phyloP scores from a whole-genome alignment of 139 green algal species.

The Gonium pectorale region DNA sequence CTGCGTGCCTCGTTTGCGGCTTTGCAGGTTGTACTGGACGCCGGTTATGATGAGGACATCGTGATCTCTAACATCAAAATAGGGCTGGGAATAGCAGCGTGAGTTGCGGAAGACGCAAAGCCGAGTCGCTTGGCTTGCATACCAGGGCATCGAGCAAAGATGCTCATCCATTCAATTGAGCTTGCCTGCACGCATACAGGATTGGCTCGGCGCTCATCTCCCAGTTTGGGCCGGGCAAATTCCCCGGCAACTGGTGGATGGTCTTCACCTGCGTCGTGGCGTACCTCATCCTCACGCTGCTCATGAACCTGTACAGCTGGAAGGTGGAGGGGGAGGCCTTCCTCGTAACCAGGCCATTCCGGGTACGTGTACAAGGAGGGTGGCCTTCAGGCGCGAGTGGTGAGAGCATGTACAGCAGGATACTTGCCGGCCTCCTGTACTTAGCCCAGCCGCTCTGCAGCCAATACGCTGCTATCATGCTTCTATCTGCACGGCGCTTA shows the following conservation, averaged over 20 bases:
- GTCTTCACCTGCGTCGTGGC: conserved; percentile 72
- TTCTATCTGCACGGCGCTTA: too few relatives aligned
- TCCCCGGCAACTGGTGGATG: conserved; percentile 68
- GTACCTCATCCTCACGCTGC: conserved; percentile 71
- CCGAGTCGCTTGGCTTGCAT: too few relatives aligned
- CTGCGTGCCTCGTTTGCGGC: too few relatives aligned
- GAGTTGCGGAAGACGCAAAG: conserved; percentile 54
- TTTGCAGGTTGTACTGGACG: conserved; percentile 63
- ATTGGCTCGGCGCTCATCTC: conserved; percentile 71
- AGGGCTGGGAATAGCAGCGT: conserved; percentile 73
- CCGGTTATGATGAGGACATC: conserved; percentile 74
- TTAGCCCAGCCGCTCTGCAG: too few relatives aligned
- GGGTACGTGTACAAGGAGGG: conserved; percentile 2
- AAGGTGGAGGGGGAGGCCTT: conserved; percentile 75
- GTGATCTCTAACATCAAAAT: conserved; percentile 81
- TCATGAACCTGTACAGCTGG: conserved; percentile 64
- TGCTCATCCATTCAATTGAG: too few relatives aligned
- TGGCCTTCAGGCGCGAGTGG: too few relatives aligned
- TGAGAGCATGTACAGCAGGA: too few relatives aligned
- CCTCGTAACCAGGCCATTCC: conserved; percentile 60
- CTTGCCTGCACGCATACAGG: too few relatives aligned
- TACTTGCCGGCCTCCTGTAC: too few relatives aligned
- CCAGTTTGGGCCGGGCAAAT: conserved; percentile 84
- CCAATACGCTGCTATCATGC: too few relatives aligned
- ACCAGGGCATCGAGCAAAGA: too few relatives aligned